Evolutionary conservation across 2,329 filamentous ascomycete genomes (phyloP), one percentile per base, ranked within the genome.

Genomic region (Lachnellula subtilissima): DNA sequence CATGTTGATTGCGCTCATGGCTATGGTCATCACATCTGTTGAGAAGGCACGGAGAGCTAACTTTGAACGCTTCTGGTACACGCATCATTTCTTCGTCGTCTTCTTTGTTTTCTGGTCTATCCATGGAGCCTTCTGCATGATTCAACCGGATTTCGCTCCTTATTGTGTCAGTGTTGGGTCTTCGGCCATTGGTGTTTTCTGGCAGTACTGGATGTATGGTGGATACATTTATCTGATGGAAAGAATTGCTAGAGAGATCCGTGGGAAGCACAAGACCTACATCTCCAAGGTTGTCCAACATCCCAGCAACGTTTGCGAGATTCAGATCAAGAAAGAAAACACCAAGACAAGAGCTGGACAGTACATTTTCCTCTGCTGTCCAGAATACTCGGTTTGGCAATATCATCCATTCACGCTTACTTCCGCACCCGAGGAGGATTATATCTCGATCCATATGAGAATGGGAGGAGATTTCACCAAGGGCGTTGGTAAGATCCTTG

Each of bases 51-150:
- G 89, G 50, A 84, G 89, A 53, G 86, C 87, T 59, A 92, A 94
- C 75, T 93, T 90, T 71, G 89, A 93, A 72, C 87, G 89, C 25
- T 95, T 94, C 78, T 95, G 90, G 89, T 92, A 91, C 72, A 90
- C 87, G 1, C 89, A 95, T 73, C 90, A 94, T 75, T 82, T 94
- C 71, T 94, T 94, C 71, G 83, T 93, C 72, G 69, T 93, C 61
- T 94, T 94, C 80, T 94, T 94, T 76, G 78, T 93, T 64, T 92
- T 94, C 78, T 94, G 89, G 89, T 86, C 89, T n/a, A 82, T 93
- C 66, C 90, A 95, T 73, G 90, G 89, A 56, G 87, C 88, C 25
- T 94, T 91, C 76, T 93, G 90, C 74, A 93, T 94, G 89, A 93
- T 93, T 67, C 89, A 90, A 72, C 85, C 89, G 52, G 89, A 94